A percentile compares a stretch with the other conserved stretches of the same genome.
These are phyloP conservation scores for Astrothelium macrocarpum DNA, from an alignment of 495 filamentous ascomycete genomes.

Conservation along the genomic window DNA sequence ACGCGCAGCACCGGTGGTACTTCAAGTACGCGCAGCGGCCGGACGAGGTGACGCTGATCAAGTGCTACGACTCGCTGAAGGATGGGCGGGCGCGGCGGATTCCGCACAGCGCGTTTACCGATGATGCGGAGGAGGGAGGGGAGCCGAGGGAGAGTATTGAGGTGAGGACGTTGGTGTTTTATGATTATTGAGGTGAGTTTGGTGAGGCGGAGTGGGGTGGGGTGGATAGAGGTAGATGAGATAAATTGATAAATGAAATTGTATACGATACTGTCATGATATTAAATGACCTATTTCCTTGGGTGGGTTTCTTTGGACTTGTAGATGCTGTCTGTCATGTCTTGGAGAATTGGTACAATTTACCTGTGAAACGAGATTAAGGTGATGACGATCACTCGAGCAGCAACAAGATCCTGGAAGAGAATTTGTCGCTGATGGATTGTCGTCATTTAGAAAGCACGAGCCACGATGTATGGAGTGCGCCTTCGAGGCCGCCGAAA, in stretches of 20 bases:
- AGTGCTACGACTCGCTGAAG: conserved; percentile 7
- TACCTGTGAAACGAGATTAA: too few relatives aligned
- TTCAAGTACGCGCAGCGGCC: conserved; percentile 5
- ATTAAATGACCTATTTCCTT: too few relatives aligned
- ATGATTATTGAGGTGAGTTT: background rate
- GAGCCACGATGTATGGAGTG: too few relatives aligned
- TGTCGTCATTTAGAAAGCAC: too few relatives aligned
- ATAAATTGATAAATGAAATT: background rate
- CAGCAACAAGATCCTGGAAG: too few relatives aligned
- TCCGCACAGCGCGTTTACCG: conserved; percentile 8
- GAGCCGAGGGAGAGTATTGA: conserved; percentile 11
- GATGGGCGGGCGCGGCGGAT: conserved; percentile 6
- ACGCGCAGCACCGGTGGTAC: conserved; percentile 5
- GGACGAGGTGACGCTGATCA: conserved; percentile 8
- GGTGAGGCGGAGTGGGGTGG: background rate
- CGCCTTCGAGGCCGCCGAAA: too few relatives aligned
- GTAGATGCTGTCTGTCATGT: background rate
- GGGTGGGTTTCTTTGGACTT: background rate
- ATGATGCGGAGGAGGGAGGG: background rate
- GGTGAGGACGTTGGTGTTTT: conserved; percentile 7
- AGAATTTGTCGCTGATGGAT: too few relatives aligned
- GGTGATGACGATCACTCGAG: too few relatives aligned
- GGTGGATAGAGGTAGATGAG: background rate
- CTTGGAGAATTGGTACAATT: too few relatives aligned
- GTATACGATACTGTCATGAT: too few relatives aligned